phyloP scores from a whole-genome alignment of 208 protist species.

The Trichomonas gallinae region DNA sequence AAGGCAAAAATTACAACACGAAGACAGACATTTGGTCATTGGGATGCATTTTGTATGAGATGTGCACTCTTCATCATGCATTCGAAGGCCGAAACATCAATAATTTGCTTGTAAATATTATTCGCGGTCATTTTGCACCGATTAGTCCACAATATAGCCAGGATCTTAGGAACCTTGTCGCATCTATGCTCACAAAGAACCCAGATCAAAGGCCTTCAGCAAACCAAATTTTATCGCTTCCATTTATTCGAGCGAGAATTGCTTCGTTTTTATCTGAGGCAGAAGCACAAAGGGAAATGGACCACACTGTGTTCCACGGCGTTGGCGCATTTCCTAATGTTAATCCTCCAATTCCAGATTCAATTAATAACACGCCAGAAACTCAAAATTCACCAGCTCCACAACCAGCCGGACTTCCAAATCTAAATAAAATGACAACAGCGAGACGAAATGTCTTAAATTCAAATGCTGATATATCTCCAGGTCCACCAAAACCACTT shows the following conservation, averaged over 20 bases:
- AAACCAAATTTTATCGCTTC: background rate
- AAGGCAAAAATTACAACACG: conserved; percentile 10
- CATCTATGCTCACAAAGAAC: background rate
- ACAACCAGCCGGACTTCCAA: no score
- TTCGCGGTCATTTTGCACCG: background rate
- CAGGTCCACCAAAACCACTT: no score
- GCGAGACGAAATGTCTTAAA: no score
- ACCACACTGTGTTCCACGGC: background rate
- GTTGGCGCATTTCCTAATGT: background rate
- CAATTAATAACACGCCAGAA: no score
- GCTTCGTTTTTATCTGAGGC: background rate
- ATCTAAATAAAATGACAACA: no score
- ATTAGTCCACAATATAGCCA: background rate
- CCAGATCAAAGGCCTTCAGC: background rate
- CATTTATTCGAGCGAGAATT: background rate
- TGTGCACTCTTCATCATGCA: background rate
- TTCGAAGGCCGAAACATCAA: conserved; percentile 15
- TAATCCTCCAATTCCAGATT: background rate
- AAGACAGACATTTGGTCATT: conserved; percentile 26
- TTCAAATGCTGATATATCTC: no score
- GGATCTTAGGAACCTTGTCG: background rate
- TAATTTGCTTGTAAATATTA: background rate
- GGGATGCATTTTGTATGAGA: conserved; percentile 15
- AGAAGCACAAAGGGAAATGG: background rate
- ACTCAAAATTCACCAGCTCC: no score